Conservation (phyloP, 139 green algal genomes). For the Yamagishiella unicocca region DNA sequence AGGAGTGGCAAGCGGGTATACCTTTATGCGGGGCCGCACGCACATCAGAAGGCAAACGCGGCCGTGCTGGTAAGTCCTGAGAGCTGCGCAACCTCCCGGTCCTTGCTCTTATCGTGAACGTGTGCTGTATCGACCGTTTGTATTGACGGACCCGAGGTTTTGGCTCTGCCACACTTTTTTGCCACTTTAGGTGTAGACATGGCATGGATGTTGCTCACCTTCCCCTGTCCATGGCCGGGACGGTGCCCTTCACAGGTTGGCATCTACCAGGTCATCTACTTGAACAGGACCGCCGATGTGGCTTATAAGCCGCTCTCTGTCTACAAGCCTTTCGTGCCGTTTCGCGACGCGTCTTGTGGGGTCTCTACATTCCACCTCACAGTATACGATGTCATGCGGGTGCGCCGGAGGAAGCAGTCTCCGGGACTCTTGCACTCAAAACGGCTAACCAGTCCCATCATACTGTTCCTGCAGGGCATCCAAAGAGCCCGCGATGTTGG, state of each 20-base stretch:
- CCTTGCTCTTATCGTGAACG: too few relatives aligned
- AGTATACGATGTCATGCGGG: conserved; percentile 69
- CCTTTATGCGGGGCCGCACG: conserved; percentile 74
- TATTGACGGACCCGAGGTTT: too few relatives aligned
- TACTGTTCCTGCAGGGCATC: conserved; percentile 75
- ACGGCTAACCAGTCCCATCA: too few relatives aligned
- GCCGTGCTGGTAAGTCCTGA: conserved; percentile 81
- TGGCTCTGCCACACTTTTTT: too few relatives aligned
- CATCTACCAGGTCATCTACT: conserved; percentile 83
- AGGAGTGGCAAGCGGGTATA: conserved; percentile 72
- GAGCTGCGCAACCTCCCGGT: too few relatives aligned
- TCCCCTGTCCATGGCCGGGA: too few relatives aligned
- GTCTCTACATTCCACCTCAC: conserved; percentile 84
- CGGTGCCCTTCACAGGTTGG: too few relatives aligned
- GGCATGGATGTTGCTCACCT: not conserved
- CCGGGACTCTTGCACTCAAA: too few relatives aligned
- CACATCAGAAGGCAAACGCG: conserved; percentile 84
- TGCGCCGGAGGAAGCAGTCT: too few relatives aligned
- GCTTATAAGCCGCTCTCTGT: conserved; percentile 76
- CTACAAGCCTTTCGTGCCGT: conserved; percentile 84
- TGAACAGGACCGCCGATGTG: conserved; percentile 73
- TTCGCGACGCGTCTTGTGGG: conserved; percentile 89
- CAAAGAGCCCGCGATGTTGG: conserved; percentile 81
- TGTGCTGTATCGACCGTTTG: too few relatives aligned
- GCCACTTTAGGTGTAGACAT: too few relatives aligned